Percentiles rank a stretch among this genome's conserved stretches.
These are phyloP conservation scores for Candida methanosorbosa DNA, from an alignment of 805 yeast species.

Conservation along the genomic window DNA sequence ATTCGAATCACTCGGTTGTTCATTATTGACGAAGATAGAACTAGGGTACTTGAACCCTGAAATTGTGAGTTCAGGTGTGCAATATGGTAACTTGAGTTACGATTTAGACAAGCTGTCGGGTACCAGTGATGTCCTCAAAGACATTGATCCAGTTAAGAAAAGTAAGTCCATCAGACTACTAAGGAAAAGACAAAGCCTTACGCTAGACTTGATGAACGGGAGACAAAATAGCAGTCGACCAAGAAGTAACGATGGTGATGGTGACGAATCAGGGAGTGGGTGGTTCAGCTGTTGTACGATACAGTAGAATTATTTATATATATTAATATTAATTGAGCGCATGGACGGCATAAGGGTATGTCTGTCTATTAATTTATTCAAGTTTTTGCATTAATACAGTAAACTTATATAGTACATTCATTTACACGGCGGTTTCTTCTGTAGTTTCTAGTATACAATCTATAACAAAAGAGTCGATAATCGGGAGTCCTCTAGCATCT, in stretches of 20 bases:
- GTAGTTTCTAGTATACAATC: conserved; percentile 10
- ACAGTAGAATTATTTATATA: background rate
- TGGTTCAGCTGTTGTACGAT: conserved; percentile 1
- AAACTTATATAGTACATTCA: no score
- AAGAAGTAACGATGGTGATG: background rate
- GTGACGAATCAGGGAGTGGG: background rate
- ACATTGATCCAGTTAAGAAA: background rate
- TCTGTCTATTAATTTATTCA: background rate
- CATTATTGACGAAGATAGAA: conserved; percentile 37
- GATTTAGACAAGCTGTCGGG: conserved; percentile 4
- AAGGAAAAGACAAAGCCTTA: background rate
- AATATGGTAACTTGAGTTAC: conserved; percentile 29
- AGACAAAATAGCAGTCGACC: background rate
- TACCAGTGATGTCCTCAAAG: no score
- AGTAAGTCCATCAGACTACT: background rate
- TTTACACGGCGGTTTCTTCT: background rate
- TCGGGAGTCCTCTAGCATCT: conserved; percentile 68
- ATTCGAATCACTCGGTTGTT: conserved; percentile 29
- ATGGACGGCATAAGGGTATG: no score
- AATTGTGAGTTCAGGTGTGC: conserved; percentile 36
- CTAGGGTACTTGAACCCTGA: conserved; percentile 40
- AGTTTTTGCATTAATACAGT: background rate
- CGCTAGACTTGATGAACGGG: background rate
- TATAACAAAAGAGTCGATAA: conserved; percentile 49
- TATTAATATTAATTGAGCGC: no score